Conservation (phyloP, 2,329 filamentous ascomycete genomes). For the Tolypocladium paradoxum region DNA sequence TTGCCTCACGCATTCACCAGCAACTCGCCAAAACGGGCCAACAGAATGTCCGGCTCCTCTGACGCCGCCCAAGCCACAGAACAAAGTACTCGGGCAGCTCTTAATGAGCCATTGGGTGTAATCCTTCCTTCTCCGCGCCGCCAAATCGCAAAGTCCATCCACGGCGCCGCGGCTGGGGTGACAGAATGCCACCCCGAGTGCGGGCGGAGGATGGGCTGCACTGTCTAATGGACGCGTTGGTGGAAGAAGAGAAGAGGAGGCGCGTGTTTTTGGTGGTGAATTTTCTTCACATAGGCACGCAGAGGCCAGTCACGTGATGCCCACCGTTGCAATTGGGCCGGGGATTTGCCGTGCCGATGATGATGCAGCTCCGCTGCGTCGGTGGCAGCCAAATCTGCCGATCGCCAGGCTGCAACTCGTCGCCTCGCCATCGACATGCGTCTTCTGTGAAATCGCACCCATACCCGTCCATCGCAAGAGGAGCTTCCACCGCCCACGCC, state of each 20-base stretch:
- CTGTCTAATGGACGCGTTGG: constrained; percentile 77
- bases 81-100: constrained; percentile 42
- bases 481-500: not conserved
- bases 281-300: not conserved
- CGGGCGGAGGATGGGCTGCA: constrained; percentile 60
- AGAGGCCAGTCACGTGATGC: constrained; percentile 5
- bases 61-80: constrained; percentile 28
- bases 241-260: constrained; percentile 30
- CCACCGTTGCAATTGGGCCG: not conserved
- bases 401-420: not conserved
- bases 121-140: constrained; percentile 39
- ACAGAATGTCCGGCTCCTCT: constrained; percentile 28
- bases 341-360: not conserved
- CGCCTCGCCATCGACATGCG: not conserved
- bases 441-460: not conserved
- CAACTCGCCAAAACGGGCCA: not conserved
- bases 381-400: not conserved
- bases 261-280: not conserved
- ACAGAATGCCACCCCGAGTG: constrained; percentile 58
- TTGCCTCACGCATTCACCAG: not conserved
- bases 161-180: constrained; percentile 44
- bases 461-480: not conserved
- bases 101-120: constrained; percentile 37
- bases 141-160: constrained; percentile 54
- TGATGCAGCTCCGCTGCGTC: not conserved